phyloP scores from a whole-genome alignment of 2,329 filamentous ascomycete genomes.

The Claviceps fusiformis region DNA sequence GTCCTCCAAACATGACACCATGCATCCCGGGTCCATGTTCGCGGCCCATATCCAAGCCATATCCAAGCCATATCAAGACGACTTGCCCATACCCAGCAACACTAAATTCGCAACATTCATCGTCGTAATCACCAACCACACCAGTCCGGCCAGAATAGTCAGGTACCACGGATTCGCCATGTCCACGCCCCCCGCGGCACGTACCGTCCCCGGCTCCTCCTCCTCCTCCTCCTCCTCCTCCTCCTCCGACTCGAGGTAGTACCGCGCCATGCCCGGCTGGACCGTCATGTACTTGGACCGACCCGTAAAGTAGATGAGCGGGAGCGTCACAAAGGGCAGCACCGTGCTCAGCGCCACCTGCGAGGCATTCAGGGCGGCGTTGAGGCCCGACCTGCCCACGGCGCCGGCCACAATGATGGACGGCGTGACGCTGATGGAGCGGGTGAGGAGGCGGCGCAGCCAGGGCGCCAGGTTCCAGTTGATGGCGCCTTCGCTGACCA shows the following conservation, averaged over 20 bases:
- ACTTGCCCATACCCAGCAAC: conserved; percentile 32
- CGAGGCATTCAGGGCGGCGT: conserved; percentile 56
- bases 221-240: conserved; percentile 8
- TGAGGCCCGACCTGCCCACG: conserved; percentile 57
- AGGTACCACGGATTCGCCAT: conserved; percentile 65
- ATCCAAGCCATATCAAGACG: neutral
- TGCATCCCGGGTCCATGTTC: no score
- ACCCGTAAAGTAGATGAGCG: conserved; percentile 76
- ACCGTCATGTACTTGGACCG: conserved; percentile 70
- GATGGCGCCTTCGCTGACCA: conserved; percentile 74
- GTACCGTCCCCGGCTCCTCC: conserved; percentile 5
- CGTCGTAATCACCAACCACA: conserved; percentile 62
- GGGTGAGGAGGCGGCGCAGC: conserved; percentile 64
- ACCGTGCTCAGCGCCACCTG: conserved; percentile 71
- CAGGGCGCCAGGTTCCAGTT: conserved; percentile 64
- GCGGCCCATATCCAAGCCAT: no score
- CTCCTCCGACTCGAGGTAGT: conserved; percentile 14
- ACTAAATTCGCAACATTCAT: conserved; percentile 73
- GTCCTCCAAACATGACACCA: neutral
- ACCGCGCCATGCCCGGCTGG: conserved; percentile 27
- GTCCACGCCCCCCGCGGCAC: conserved; percentile 22
- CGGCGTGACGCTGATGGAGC: conserved; percentile 68
- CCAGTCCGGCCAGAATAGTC: conserved; percentile 36
- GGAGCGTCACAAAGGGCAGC: conserved; percentile 69
- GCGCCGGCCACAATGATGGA: conserved; percentile 73